Evolutionary conservation across 371 early-diverging fungal species (phyloP).

Genomic region (Mortierella sp.): DNA sequence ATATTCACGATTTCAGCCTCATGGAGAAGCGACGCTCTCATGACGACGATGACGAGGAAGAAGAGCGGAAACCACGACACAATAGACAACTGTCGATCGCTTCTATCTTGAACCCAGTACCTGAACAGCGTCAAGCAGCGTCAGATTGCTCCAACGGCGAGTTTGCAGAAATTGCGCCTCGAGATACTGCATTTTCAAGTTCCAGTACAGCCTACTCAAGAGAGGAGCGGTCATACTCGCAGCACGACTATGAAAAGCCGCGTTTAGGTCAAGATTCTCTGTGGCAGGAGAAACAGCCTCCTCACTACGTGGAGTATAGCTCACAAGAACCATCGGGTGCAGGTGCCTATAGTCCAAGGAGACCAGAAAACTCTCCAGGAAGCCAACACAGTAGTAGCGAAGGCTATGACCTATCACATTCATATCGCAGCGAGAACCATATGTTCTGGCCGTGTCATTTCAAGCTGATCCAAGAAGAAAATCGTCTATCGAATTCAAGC

Average conservation of each 20-base stretch:
- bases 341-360: neutral
- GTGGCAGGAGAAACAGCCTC: neutral
- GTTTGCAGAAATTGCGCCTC: neutral
- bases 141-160: neutral
- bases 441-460: conserved; percentile 45
- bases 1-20: conserved; percentile 12
- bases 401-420: conserved; percentile 19
- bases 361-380: neutral
- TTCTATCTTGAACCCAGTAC: conserved; percentile 42
- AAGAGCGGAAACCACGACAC: conserved; percentile 28
- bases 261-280: neutral
- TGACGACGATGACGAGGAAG: conserved; percentile 15
- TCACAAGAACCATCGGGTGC: neutral
- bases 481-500: neutral
- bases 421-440: conserved; percentile 30
- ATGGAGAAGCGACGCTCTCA: conserved; percentile 2
- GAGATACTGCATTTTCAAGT: conserved; percentile 3
- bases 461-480: conserved; percentile 30
- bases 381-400: conserved; percentile 2
- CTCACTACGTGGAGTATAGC: neutral
- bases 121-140: conserved; percentile 2
- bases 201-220: conserved; percentile 7
- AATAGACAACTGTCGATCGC: conserved; percentile 46
- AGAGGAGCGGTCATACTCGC: neutral
- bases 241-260: conserved; percentile 5